Evolutionary conservation across 345 rosid species (phyloP).

Genomic region (Brassica juncea): DNA sequence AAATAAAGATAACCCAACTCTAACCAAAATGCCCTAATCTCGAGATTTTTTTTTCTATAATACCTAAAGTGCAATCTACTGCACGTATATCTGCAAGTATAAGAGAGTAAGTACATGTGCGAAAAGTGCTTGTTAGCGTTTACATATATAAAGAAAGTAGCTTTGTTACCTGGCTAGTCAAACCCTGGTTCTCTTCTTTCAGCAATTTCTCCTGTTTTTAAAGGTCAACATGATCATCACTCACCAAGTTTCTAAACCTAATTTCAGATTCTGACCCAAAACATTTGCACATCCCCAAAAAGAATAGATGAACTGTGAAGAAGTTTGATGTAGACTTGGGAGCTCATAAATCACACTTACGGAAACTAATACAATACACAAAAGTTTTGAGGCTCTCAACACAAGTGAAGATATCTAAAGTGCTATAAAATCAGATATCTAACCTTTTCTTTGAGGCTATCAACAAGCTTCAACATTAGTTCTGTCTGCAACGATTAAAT

Average conservation of each 20-base stretch:
- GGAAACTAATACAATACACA: background rate
- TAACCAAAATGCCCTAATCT: background rate
- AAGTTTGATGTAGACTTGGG: background rate
- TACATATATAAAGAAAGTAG: background rate
- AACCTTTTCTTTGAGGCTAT: conserved; percentile 40
- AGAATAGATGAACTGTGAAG: background rate
- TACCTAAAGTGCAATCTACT: background rate
- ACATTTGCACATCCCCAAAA: background rate
- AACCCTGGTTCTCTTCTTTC: conserved; percentile 4
- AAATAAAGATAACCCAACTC: background rate
- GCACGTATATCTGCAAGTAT: background rate
- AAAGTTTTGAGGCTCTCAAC: background rate
- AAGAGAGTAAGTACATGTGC: background rate
- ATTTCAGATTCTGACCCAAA: background rate
- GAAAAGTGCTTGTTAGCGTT: background rate
- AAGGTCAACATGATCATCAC: background rate
- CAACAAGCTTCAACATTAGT: conserved; percentile 35
- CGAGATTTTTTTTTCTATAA: background rate
- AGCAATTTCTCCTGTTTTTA: conserved; percentile 7
- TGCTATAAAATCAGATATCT: background rate
- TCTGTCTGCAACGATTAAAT: conserved; percentile 28
- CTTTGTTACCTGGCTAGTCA: conserved; percentile 9
- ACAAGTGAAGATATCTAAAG: background rate
- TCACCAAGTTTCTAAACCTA: background rate
- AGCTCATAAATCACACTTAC: background rate